phyloP scores from a whole-genome alignment of 108 stramenopile species.

The Cyclotella cryptica region DNA sequence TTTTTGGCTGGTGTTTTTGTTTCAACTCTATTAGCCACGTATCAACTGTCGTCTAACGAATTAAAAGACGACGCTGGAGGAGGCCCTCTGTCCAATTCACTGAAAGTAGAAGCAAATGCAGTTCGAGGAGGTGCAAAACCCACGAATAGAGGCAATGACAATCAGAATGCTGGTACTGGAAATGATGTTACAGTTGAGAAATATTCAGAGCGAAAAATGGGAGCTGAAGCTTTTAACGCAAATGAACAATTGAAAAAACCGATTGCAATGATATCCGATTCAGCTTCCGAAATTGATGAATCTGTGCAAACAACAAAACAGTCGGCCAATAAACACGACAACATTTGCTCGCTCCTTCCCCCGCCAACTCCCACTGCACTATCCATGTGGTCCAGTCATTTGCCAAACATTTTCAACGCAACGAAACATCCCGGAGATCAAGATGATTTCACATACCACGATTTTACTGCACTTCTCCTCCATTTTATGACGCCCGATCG shows the following conservation, averaged over 20 bases:
- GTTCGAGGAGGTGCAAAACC: background rate
- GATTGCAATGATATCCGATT: background rate
- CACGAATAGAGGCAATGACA: too few species aligned
- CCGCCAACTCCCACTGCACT: slow-evolving; percentile 44
- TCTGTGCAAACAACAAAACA: background rate
- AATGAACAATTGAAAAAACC: background rate
- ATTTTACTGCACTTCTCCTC: slow-evolving; percentile 37
- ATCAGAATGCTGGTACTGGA: too few species aligned
- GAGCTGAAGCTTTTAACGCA: too few species aligned
- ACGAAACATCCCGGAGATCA: slow-evolving; percentile 29
- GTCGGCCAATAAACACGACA: slow-evolving; percentile 4
- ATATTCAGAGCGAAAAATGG: too few species aligned
- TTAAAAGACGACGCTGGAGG: background rate
- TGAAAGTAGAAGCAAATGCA: background rate
- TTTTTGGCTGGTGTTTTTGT: slow-evolving; percentile 22
- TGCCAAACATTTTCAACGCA: slow-evolving; percentile 38
- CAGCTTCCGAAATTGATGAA: background rate
- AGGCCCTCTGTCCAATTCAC: background rate
- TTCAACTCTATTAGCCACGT: background rate
- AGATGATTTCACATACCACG: slow-evolving; percentile 26
- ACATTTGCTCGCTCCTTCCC: slow-evolving; percentile 42
- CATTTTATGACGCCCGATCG: slow-evolving; percentile 43
- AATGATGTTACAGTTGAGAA: too few species aligned
- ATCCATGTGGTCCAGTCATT: slow-evolving; percentile 43
- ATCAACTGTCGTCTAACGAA: background rate